phyloP scores from a whole-genome alignment of 495 filamentous ascomycete genomes.

The Jackrogersella minutella region DNA sequence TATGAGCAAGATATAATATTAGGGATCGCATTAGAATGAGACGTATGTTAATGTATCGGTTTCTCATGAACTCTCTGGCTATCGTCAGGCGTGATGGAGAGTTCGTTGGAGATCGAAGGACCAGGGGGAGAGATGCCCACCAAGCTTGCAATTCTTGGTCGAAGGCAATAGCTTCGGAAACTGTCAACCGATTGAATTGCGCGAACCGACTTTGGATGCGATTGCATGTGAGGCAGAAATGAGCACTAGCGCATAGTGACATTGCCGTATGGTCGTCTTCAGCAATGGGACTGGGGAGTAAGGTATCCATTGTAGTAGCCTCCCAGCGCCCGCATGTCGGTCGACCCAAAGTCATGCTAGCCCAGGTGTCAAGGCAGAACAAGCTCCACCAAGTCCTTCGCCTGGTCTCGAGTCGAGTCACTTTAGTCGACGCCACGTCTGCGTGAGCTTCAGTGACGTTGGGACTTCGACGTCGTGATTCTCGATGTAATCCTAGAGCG shows the following conservation, averaged over 20 bases:
- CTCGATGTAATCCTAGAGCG: conserved; percentile 40
- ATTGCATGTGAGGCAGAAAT: conserved; percentile 39
- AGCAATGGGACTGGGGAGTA: conserved; percentile 31
- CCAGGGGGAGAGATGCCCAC: conserved; percentile 30
- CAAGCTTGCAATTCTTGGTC: conserved; percentile 38
- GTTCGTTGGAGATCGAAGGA: conserved; percentile 29
- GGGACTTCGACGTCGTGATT: conserved; percentile 24
- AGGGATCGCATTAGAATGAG: conserved; percentile 39
- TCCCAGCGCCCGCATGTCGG: conserved; percentile 38
- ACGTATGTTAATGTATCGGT: conserved; percentile 38
- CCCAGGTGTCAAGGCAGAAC: conserved; percentile 43
- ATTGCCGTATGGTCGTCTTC: conserved; percentile 35
- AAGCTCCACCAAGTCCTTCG: conserved; percentile 44
- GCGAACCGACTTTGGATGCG: conserved; percentile 40
- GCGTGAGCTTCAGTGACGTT: background rate
- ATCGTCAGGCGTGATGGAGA: conserved; percentile 36
- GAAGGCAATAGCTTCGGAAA: conserved; percentile 28
- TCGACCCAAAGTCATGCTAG: conserved; percentile 38
- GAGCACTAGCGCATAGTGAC: conserved; percentile 29
- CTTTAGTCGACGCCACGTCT: background rate
- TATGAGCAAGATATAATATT: conserved; percentile 33
- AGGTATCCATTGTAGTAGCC: conserved; percentile 30
- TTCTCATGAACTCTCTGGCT: conserved; percentile 40
- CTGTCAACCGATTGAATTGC: conserved; percentile 30
- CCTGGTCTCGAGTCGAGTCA: conserved; percentile 27